These are phyloP conservation scores for Vanrija humicola DNA, from an alignment of 1,284 basidiomycete species.

Conservation along the genomic window DNA sequence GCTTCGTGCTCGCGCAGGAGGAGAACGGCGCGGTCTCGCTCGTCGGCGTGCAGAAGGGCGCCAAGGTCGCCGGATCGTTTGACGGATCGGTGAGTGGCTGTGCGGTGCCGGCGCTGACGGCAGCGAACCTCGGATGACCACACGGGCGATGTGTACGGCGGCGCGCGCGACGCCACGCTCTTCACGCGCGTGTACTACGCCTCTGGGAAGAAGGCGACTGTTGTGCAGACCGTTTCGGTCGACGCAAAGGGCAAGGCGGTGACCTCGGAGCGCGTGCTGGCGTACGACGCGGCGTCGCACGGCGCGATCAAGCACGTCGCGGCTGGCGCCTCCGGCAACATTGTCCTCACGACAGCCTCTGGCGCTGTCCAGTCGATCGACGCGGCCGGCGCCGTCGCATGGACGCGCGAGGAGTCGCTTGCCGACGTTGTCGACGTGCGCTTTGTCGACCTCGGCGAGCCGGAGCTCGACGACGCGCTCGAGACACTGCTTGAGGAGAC, in stretches of 20 bases:
- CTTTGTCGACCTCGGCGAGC: constrained; percentile 75
- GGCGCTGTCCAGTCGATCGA: constrained; percentile 7
- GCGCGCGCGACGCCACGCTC: constrained; percentile 31
- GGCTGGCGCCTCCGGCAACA: neutral
- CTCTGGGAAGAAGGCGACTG: constrained; percentile 29
- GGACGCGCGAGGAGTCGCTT: constrained; percentile 80
- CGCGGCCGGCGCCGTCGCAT: constrained; percentile 55
- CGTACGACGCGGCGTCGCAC: constrained; percentile 64
- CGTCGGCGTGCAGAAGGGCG: constrained; percentile 53
- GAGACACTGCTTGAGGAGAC: constrained; percentile 55
- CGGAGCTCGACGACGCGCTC: constrained; percentile 52
- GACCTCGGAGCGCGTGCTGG: neutral
- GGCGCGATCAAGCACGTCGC: constrained; percentile 57
- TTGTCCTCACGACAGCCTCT: neutral
- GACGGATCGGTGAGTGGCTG: constrained; percentile 54
- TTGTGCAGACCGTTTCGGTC: constrained; percentile 7
- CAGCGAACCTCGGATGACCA: constrained; percentile 1
- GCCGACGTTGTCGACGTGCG: constrained; percentile 62
- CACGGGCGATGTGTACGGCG: constrained; percentile 1
- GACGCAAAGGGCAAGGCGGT: constrained; percentile 9
- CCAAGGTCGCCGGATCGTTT: constrained; percentile 59
- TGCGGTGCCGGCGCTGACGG: neutral
- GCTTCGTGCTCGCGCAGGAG: constrained; percentile 50
- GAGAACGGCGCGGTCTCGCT: constrained; percentile 59
- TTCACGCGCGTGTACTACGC: constrained; percentile 74